Evolutionary conservation across 148 eudicot genomes (phyloP).

Genomic region (Euryodendron excelsum): DNA sequence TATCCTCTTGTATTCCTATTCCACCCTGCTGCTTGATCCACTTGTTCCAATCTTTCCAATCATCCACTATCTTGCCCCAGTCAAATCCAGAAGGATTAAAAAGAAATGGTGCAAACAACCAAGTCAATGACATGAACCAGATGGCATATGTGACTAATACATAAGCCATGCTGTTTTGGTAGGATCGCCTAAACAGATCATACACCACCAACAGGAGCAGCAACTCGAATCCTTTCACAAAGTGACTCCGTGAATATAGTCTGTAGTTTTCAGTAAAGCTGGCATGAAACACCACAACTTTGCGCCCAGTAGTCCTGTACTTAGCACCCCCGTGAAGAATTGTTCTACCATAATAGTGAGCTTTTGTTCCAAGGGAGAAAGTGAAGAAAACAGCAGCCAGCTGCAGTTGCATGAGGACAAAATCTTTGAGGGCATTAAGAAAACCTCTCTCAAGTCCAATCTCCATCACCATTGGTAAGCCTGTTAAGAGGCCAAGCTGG

Average conservation of each 20-base stretch:
- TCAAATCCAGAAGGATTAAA: slow-evolving; percentile 90
- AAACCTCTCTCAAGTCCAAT: slow-evolving; percentile 83
- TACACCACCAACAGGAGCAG: slow-evolving; percentile 68
- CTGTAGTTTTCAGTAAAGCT: slow-evolving; percentile 87
- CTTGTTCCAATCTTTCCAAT: slow-evolving; percentile 94
- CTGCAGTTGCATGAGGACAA: slow-evolving; percentile 94
- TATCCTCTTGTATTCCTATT: slow-evolving; percentile 83
- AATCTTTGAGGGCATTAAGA: slow-evolving; percentile 75
- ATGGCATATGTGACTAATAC: slow-evolving; percentile 76
- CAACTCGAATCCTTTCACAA: slow-evolving; percentile 87
- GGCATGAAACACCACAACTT: slow-evolving; percentile 83
- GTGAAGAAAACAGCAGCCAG: slow-evolving; percentile 96
- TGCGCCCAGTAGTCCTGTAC: slow-evolving; percentile 87
- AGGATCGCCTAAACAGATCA: slow-evolving; percentile 68
- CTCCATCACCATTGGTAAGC: slow-evolving; percentile 95
- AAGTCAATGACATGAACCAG: slow-evolving; percentile 90
- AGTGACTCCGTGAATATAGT: slow-evolving; percentile 91
- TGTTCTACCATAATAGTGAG: slow-evolving; percentile 89
- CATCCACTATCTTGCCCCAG: slow-evolving; percentile 89
- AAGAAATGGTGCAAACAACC: slow-evolving; percentile 94
- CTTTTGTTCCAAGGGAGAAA: slow-evolving; percentile 85
- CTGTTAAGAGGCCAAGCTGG: slow-evolving; percentile 92
- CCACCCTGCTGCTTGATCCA: slow-evolving; percentile 93
- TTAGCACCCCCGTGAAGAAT: slow-evolving; percentile 96
- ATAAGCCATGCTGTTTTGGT: slow-evolving; percentile 68